Base-by-base conservation (phyloP, 2,329 filamentous ascomycete species). In the Xenoacremonium recifei region DNA sequence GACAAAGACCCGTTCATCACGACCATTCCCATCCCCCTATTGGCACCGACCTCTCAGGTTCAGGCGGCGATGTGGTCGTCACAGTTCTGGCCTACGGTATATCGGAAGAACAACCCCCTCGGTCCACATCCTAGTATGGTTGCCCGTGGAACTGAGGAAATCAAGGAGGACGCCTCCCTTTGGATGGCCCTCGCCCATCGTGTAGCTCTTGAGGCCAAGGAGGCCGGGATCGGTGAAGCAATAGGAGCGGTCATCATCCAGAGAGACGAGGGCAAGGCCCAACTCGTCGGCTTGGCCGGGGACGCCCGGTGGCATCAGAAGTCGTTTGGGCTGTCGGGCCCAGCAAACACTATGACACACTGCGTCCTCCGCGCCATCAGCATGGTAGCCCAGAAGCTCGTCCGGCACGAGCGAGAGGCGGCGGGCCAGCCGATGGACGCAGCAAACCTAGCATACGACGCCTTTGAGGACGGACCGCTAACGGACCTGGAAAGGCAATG, bases 51-150 rank as follows among this genome's bases (percentile, higher is more conserved):
- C 5, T 91, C 86, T 4, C 79, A 84, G 52, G 74, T 84, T 29
- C 87, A 92, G 63, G 87, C 89, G 7, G 79, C 78, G 19, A 71
- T 80, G 60, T 93, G 87, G 87, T 85, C 82, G 19, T 72, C 78
- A 23, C 76, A 84, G 53, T 92, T 89, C 63, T 95, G 89, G 89
- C 89, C 89, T 11, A 86, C 84, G 2, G 80, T 91, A 36, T 95
- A 93, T 68, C 85, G 88, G 50, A 90, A 90, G 69, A 91, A 86
- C 52, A 93, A 93, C 59, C 88, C 88, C 3, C 87, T 91, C 45
- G 89, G 89, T 4, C 88, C 89, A 15, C 89, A 95, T 60, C 88
- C 88, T 47, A 81, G 82, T 57, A 79, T 87, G 60, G 80, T 92
- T 42, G 72, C 78, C 31, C 81, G 85, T 45, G 82, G 84, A 20